Conservation (phyloP, 176 grass and related monocot species). For the Musa beccarii region DNA sequence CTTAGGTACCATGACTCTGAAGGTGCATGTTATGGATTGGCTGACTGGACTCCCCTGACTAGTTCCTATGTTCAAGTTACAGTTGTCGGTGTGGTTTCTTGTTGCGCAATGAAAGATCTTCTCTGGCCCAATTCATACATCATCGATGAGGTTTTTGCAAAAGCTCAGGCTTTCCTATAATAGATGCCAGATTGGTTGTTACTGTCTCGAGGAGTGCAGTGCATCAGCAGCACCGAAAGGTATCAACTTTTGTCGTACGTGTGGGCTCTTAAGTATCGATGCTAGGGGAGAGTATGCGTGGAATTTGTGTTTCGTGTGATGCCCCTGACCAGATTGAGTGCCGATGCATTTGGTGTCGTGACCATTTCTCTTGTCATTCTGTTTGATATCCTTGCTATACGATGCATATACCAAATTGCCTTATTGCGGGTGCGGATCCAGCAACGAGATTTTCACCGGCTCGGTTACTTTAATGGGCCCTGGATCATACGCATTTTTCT, state of each 20-base stretch:
- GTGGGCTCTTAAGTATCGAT: not conserved
- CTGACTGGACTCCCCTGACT: not conserved
- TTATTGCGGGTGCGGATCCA: slow-evolving; percentile 47
- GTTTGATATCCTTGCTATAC: slow-evolving; percentile 53
- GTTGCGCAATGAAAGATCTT: not conserved
- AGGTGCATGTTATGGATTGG: not conserved
- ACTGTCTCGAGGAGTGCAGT: not conserved
- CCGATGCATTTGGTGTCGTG: slow-evolving; percentile 81
- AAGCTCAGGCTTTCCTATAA: not conserved
- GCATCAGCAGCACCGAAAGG: not conserved
- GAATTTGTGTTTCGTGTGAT: slow-evolving; percentile 87
- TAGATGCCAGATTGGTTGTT: not conserved
- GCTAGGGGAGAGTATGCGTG: slow-evolving; percentile 82
- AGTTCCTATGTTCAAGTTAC: not conserved
- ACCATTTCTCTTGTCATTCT: slow-evolving; percentile 58
- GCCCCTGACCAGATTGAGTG: slow-evolving; percentile 82
- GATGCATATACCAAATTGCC: slow-evolving; percentile 49
- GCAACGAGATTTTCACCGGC: slow-evolving; percentile 34
- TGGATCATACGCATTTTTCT: slow-evolving; percentile 72
- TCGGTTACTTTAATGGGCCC: slow-evolving; percentile 89
- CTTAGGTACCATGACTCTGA: not conserved
- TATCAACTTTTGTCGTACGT: not conserved
- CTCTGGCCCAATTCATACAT: not conserved
- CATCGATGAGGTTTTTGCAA: not conserved
- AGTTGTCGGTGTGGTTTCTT: not conserved